Percentiles rank a stretch among this genome's conserved stretches.
Evolutionary conservation across 2,329 filamentous ascomycete species (phyloP).

Genomic region (Ophiostoma himal-ulmi): DNA sequence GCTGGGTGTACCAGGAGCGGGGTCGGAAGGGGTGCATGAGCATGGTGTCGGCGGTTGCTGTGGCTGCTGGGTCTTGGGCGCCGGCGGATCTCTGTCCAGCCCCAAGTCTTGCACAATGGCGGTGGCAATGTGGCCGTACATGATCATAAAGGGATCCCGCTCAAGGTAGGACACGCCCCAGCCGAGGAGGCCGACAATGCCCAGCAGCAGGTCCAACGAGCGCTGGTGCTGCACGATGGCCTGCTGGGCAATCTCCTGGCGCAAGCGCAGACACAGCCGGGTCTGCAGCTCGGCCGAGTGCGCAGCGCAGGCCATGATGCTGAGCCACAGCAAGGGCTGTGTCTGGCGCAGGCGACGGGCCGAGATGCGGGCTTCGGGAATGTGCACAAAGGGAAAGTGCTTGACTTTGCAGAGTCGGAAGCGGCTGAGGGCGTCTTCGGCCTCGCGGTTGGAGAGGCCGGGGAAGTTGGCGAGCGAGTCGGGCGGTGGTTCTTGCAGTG

Average conservation of each 20-base stretch:
- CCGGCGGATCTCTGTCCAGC: constrained; percentile 15
- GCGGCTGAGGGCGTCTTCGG: constrained; percentile 15
- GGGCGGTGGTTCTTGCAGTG: too few species aligned
- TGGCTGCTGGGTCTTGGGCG: background rate
- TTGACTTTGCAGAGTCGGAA: constrained; percentile 27
- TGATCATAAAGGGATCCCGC: constrained; percentile 20
- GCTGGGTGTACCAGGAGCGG: background rate
- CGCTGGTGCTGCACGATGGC: constrained; percentile 43
- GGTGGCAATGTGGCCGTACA: constrained; percentile 22
- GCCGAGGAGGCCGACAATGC: constrained; percentile 37
- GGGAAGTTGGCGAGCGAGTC: background rate
- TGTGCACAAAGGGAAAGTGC: constrained; percentile 42
- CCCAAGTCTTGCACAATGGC: constrained; percentile 21
- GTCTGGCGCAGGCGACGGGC: constrained; percentile 36
- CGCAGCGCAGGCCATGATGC: constrained; percentile 42
- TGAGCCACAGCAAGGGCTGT: constrained; percentile 45
- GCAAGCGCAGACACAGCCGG: constrained; percentile 12
- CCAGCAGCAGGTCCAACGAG: constrained; percentile 45
- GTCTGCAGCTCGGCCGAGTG: constrained; percentile 35
- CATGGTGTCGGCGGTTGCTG: background rate
- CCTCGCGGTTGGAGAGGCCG: background rate
- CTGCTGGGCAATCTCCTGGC: constrained; percentile 28
- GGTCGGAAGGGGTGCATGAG: background rate
- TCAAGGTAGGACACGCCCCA: constrained; percentile 21
- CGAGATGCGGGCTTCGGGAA: constrained; percentile 33